A percentile compares a stretch with the other conserved stretches of the same genome.
phyloP scores from a whole-genome alignment of 768 basidiomycete genomes.

The Xanthoconium stramineum region DNA sequence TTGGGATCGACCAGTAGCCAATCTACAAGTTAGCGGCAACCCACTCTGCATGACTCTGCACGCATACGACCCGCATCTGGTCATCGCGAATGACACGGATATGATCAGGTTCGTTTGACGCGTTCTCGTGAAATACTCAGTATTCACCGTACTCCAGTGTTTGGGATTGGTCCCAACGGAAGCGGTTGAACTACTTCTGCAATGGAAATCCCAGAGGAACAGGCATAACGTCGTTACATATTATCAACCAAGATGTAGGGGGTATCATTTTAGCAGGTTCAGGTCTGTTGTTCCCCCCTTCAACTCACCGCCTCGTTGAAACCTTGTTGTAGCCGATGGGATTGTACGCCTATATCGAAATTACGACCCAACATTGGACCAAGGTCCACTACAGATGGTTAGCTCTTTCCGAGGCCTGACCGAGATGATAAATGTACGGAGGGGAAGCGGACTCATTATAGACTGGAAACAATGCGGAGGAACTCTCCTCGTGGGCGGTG shows the following conservation, averaged over 20 bases:
- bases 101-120: conserved; percentile 65
- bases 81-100: conserved; percentile 82
- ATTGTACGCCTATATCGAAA: conserved; percentile 89
- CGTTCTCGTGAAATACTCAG: neutral
- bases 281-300: conserved; percentile 44
- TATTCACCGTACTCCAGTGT: conserved; percentile 49
- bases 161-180: conserved; percentile 90
- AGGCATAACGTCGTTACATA: conserved; percentile 81
- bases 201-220: conserved; percentile 85
- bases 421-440: conserved; percentile 69
- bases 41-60: conserved; percentile 86
- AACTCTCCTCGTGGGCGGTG: conserved; percentile 84
- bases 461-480: conserved; percentile 94
- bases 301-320: neutral
- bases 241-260: conserved; percentile 95
- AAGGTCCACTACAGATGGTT: conserved; percentile 83
- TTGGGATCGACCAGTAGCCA: conserved; percentile 75
- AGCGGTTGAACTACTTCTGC: conserved; percentile 76
- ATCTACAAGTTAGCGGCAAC: conserved; percentile 53
- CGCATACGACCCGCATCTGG: conserved; percentile 85
- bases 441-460: conserved; percentile 79
- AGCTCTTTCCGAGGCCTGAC: conserved; percentile 89
- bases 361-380: conserved; percentile 72
- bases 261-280: conserved; percentile 87
- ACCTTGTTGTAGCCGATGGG: conserved; percentile 69